Evolutionary conservation across 1,139 yeast genomes (phyloP).

Genomic region (Scheffersomyces parashehatae): DNA sequence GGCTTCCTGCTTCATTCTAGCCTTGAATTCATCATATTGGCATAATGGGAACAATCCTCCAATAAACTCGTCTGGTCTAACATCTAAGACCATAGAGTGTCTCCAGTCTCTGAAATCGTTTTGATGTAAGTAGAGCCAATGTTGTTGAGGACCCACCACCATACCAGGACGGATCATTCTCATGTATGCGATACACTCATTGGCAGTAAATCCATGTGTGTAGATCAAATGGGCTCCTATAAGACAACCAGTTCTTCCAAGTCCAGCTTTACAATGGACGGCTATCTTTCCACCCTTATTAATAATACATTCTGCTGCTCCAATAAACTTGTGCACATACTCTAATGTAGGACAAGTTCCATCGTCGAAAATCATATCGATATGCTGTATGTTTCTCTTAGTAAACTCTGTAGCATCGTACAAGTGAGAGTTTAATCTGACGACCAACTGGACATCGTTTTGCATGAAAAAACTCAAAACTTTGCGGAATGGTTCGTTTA

Average conservation of each 20-base stretch:
- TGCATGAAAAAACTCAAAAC: slow-evolving; percentile 75
- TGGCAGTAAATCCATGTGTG: slow-evolving; percentile 95
- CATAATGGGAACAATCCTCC: slow-evolving; percentile 80
- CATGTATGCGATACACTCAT: slow-evolving; percentile 95
- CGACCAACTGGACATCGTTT: slow-evolving; percentile 82
- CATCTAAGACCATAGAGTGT: slow-evolving; percentile 83
- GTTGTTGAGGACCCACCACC: slow-evolving; percentile 99
- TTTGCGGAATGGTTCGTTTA: slow-evolving; percentile 75
- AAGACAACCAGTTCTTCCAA: slow-evolving; percentile 96
- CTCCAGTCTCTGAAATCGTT: slow-evolving; percentile 96
- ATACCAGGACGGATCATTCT: slow-evolving; percentile 96
- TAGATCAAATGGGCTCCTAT: slow-evolving; percentile 96
- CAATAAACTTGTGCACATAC: slow-evolving; percentile 86
- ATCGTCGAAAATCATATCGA: slow-evolving; percentile 95
- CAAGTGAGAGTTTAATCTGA: slow-evolving; percentile 85
- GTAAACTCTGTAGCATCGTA: slow-evolving; percentile 85
- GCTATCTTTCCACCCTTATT: slow-evolving; percentile 88
- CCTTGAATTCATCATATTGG: slow-evolving; percentile 53
- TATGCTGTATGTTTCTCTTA: slow-evolving; percentile 78
- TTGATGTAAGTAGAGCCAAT: slow-evolving; percentile 95
- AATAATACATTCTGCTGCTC: slow-evolving; percentile 90
- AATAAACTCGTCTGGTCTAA: slow-evolving; percentile 65
- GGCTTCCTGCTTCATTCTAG: slow-evolving; percentile 47
- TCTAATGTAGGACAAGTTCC: slow-evolving; percentile 97
- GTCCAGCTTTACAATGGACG: slow-evolving; percentile 97